Evolutionary conservation across 805 yeast species (phyloP), one percentile per base, ranked within the genome.

Genomic region (Teunomyces funiuensis): DNA sequence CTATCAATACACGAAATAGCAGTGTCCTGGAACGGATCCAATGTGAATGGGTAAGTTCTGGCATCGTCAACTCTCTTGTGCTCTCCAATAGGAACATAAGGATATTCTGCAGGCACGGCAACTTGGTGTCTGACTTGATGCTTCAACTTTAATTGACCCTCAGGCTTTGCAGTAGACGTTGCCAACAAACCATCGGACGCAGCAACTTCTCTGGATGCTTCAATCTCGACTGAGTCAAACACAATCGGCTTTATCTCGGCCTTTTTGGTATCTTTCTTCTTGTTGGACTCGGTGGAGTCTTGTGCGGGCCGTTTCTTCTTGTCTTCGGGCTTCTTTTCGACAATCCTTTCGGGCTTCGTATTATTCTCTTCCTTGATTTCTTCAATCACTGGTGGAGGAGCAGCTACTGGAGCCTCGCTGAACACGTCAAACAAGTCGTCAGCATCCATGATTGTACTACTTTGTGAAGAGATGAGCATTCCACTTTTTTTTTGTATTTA

Each of bases 41-140:
- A 74, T 0, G 82, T 79, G 65, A 93, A 93, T 0, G 98, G 98
- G 55, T 93, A 93, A 0, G 85, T 80, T 52, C 97, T 76, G 2
- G 98, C 99, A 52, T 88, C 87, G 16, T 76, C 71, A 15, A 58
- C 55, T 57, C 96, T 77, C 57, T 83, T 83, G 61, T 93, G 98
- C 50, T 88, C 85, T 19, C 89, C 84, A 50, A 91, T 88, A 11
- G 98, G 97, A 10, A 72, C 72, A 58, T 93, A 91, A 40, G 90
- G 85, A 58, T 83, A 93, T 45, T 85, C 85, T 4, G 96, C 95
- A 1, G 99, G 99, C 17, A 91, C 76, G 1, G 98, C 97, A 8
- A 91, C 99, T 65, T 91, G 97, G 68, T 91, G 99, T 63, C 98
- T 84, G 42, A 91, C 97, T 65, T 88, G 97, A 70, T 91, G 99